These are phyloP conservation scores for Spizellomyces sp. DNA, from an alignment of 192 early-diverging fungal genomes.

Conservation along the genomic window DNA sequence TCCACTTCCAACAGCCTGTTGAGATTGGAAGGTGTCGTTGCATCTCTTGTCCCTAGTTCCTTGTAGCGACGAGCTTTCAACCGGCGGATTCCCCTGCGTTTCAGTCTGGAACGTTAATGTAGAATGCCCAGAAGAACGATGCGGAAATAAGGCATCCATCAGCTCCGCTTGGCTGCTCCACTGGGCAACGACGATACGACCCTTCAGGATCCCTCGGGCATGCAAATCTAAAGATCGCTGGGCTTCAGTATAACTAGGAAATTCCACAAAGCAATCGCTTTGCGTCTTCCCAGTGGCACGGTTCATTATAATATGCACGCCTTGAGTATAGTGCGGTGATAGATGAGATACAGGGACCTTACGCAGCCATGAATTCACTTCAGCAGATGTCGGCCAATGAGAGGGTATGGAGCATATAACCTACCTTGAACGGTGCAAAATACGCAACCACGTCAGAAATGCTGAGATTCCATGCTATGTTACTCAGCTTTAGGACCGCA, in stretches of 20 bases:
- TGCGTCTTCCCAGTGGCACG: slow-evolving; percentile 71
- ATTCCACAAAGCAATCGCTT: slow-evolving; percentile 69
- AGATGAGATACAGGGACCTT: slow-evolving; percentile 41
- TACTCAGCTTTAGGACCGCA: slow-evolving; percentile 41
- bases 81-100: neutral
- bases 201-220: slow-evolving; percentile 62
- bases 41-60: neutral
- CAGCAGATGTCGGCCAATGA: neutral
- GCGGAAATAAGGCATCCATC: slow-evolving; percentile 36
- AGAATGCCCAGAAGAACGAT: slow-evolving; percentile 2
- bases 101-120: neutral
- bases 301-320: slow-evolving; percentile 59
- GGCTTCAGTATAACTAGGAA: slow-evolving; percentile 54
- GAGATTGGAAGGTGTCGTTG: neutral
- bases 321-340: slow-evolving; percentile 40
- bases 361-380: slow-evolving; percentile 2
- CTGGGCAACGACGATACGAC: slow-evolving; percentile 54
- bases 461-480: slow-evolving; percentile 41
- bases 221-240: slow-evolving; percentile 55
- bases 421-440: slow-evolving; percentile 27
- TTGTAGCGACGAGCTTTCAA: neutral
- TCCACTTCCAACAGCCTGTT: neutral
- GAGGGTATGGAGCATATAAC: neutral
- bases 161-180: slow-evolving; percentile 43
- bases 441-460: slow-evolving; percentile 38